phyloP scores from a whole-genome alignment of 2,329 filamentous ascomycete genomes.

The Tricladium varicosporioides region DNA sequence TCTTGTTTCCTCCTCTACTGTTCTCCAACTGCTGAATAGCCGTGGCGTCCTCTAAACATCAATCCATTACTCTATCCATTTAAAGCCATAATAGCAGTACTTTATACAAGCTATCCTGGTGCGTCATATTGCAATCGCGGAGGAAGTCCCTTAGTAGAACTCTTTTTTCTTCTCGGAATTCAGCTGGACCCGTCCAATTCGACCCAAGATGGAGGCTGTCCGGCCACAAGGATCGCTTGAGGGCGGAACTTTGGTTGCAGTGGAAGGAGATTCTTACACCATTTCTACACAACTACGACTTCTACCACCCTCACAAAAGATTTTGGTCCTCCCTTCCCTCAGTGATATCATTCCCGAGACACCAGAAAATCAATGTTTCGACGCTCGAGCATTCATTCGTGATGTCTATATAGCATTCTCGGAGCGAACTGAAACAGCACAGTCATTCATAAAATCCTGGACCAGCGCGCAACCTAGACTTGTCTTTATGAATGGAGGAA shows the following conservation, averaged over 20 bases:
- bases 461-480: slow-evolving; percentile 48
- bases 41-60: no score
- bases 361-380: slow-evolving; percentile 36
- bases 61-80: neutral
- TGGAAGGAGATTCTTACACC: slow-evolving; percentile 55
- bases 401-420: slow-evolving; percentile 49
- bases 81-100: neutral
- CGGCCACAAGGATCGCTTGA: neutral
- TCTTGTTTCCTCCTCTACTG: neutral
- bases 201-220: slow-evolving; percentile 7
- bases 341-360: slow-evolving; percentile 22
- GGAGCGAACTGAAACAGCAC: slow-evolving; percentile 47
- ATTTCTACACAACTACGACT: slow-evolving; percentile 59
- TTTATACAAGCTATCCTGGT: neutral
- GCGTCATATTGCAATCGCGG: slow-evolving; percentile 13
- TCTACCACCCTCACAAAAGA: slow-evolving; percentile 56
- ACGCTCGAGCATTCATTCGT: slow-evolving; percentile 43
- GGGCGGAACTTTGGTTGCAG: slow-evolving; percentile 53
- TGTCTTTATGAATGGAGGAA: slow-evolving; percentile 61
- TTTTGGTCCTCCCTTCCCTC: slow-evolving; percentile 51
- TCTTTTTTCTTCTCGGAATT: no score
- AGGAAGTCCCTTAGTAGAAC: slow-evolving; percentile 11
- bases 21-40: no score
- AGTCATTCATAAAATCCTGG: slow-evolving; percentile 49
- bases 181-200: neutral